Evolutionary conservation across 2,329 filamentous ascomycete genomes (phyloP).

Genomic region (Aspergillus phoenicis): DNA sequence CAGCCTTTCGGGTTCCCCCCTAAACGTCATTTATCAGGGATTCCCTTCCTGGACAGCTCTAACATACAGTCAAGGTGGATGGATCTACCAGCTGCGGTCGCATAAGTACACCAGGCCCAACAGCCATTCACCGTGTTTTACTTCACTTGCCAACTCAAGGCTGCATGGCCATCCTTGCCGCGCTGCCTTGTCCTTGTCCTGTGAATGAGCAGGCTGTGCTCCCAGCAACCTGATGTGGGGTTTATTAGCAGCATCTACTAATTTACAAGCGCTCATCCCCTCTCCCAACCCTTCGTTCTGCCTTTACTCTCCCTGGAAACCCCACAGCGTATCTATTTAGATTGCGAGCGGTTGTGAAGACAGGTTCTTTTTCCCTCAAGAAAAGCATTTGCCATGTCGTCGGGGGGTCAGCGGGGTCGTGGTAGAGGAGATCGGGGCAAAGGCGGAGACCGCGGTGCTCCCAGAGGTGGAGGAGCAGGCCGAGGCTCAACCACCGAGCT

Average conservation of each 20-base stretch:
- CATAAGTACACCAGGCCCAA: too few relatives aligned
- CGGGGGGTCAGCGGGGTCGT: conserved; percentile 21
- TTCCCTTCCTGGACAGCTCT: too few relatives aligned
- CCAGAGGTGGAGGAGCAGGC: conserved; percentile 20
- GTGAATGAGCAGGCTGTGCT: not conserved
- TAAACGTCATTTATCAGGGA: too few relatives aligned
- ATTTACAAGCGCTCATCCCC: not conserved
- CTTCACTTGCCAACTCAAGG: not conserved
- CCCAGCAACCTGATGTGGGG: not conserved
- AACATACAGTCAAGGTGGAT: too few relatives aligned
- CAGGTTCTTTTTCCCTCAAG: not conserved
- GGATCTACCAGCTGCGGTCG: too few relatives aligned
- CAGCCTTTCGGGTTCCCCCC: too few relatives aligned
- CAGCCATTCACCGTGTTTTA: not conserved
- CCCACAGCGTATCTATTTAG: not conserved
- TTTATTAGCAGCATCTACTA: not conserved
- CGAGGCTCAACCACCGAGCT: conserved; percentile 29
- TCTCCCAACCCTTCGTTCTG: not conserved
- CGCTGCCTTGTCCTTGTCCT: not conserved
- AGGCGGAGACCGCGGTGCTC: conserved; percentile 14
- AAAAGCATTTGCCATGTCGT: conserved; percentile 17
- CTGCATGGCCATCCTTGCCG: not conserved
- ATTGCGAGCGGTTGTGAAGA: not conserved
- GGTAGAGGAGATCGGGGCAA: conserved; percentile 19
- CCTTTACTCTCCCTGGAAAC: not conserved